phyloP scores from a whole-genome alignment of 805 yeast species.

The Metschnikowia hibisci region DNA sequence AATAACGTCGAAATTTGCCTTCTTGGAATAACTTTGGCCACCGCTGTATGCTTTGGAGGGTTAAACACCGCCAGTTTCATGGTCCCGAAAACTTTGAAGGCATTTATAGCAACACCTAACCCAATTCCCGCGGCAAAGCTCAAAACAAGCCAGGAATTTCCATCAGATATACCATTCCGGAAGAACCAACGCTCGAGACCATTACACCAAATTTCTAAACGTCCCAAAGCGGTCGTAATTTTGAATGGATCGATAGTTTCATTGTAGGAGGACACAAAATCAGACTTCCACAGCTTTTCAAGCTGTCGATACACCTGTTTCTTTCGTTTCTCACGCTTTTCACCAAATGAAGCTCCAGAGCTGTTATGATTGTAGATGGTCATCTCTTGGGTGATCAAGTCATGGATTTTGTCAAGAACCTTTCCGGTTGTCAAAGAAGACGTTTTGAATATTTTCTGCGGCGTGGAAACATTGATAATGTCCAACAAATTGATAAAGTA shows the following conservation, averaged over 20 bases:
- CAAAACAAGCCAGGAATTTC: slow-evolving; percentile 20
- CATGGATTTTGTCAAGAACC: slow-evolving; percentile 23
- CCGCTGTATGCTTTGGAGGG: not conserved
- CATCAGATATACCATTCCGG: not conserved
- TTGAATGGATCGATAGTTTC: slow-evolving; percentile 27
- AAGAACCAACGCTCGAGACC: slow-evolving; percentile 6
- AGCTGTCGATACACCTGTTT: slow-evolving; percentile 8
- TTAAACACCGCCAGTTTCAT: not conserved
- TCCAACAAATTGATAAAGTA: slow-evolving; percentile 39
- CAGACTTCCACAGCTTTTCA: slow-evolving; percentile 9
- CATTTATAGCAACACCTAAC: slow-evolving; percentile 24
- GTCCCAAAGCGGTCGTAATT: slow-evolving; percentile 25
- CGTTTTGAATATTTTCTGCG: slow-evolving; percentile 40
- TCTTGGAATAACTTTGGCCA: slow-evolving; percentile 1
- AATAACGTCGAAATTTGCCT: not conserved
- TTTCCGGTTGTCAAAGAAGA: slow-evolving; percentile 27
- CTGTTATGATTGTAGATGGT: not conserved
- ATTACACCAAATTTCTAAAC: slow-evolving; percentile 11
- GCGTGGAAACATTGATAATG: slow-evolving; percentile 29
- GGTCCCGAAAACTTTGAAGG: slow-evolving; percentile 6
- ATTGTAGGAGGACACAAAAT: slow-evolving; percentile 19
- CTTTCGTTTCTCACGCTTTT: slow-evolving; percentile 3
- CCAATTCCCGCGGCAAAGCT: slow-evolving; percentile 38
- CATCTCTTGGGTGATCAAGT: slow-evolving; percentile 27
- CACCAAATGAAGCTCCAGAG: not conserved